A percentile compares a stretch with the other conserved stretches of the same genome.
phyloP scores from a whole-genome alignment of 2,329 filamentous ascomycete species.

The Fusarium xyrophilum region DNA sequence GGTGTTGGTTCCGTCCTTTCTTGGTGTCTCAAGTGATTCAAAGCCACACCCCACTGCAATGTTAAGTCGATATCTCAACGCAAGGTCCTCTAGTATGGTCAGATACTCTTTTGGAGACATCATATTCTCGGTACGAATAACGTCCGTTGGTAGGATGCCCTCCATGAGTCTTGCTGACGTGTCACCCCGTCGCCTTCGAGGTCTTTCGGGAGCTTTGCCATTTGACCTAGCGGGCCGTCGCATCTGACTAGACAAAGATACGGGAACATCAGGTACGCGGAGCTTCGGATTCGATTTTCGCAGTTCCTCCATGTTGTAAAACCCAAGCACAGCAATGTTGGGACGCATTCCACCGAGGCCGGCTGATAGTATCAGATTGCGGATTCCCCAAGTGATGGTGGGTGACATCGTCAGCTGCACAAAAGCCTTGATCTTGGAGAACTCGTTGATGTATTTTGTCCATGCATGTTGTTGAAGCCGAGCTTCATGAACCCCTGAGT shows the following conservation, averaged over 20 bases:
- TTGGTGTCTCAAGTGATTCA: constrained; percentile 75
- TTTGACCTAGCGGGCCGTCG: constrained; percentile 43
- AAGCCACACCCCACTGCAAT: constrained; percentile 86
- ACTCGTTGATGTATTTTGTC: constrained; percentile 84
- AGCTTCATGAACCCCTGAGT: constrained; percentile 78
- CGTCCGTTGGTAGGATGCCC: constrained; percentile 71
- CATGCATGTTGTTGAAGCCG: constrained; percentile 81
- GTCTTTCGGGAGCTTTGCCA: constrained; percentile 45
- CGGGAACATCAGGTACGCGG: constrained; percentile 60
- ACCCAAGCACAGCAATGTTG: constrained; percentile 83
- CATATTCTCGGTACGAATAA: constrained; percentile 70
- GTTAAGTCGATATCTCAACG: constrained; percentile 80
- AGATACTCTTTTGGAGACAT: constrained; percentile 78
- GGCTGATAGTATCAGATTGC: constrained; percentile 81
- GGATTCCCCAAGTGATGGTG: constrained; percentile 81
- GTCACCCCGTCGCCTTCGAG: constrained; percentile 56
- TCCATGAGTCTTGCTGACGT: constrained; percentile 63
- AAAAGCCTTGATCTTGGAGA: constrained; percentile 86
- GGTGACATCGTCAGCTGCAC: constrained; percentile 86
- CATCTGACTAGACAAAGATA: constrained; percentile 47
- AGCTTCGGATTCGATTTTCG: constrained; percentile 64
- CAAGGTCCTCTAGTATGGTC: constrained; percentile 81
- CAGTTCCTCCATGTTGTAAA: constrained; percentile 81
- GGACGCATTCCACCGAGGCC: constrained; percentile 88
- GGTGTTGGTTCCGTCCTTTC: constrained; percentile 60